These are phyloP conservation scores for Rheum nobile DNA, from an alignment of 148 eudicot genomes.

Conservation along the genomic window DNA sequence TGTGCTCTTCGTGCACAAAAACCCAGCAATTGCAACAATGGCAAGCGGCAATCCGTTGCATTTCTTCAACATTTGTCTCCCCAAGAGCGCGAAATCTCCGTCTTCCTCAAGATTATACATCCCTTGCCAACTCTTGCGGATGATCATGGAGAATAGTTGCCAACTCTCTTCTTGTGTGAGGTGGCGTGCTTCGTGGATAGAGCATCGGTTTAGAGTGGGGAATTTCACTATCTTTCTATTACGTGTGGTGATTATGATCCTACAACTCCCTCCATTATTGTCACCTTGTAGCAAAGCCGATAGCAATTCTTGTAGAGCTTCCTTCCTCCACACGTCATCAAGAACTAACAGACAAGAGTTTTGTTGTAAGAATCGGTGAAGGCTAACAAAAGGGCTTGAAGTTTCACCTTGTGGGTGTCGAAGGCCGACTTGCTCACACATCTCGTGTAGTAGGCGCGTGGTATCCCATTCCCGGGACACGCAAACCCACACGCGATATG, in stretches of 20 bases:
- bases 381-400: not conserved
- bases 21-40: not conserved
- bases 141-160: not conserved
- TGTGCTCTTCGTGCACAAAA: not conserved
- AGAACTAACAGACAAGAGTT: constrained; percentile 11
- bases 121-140: not conserved
- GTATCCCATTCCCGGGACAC: constrained; percentile 15
- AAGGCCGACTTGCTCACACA: not conserved
- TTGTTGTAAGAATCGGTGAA: not conserved
- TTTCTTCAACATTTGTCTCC: not conserved
- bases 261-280: not conserved
- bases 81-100: not conserved
- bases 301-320: not conserved
- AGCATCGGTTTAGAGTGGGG: not conserved
- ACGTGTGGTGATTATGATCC: not conserved
- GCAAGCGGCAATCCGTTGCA: constrained; percentile 4
- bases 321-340: constrained; percentile 13
- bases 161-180: constrained; percentile 1
- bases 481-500: constrained; percentile 12
- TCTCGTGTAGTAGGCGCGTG: not conserved
- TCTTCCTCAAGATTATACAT: not conserved
- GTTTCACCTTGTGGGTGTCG: not conserved
- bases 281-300: not conserved
- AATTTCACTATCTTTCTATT: not conserved
- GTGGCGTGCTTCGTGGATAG: not conserved